These are phyloP conservation scores for Rhododendron kiyosumense DNA, from an alignment of 148 eudicot species.

Conservation along the genomic window DNA sequence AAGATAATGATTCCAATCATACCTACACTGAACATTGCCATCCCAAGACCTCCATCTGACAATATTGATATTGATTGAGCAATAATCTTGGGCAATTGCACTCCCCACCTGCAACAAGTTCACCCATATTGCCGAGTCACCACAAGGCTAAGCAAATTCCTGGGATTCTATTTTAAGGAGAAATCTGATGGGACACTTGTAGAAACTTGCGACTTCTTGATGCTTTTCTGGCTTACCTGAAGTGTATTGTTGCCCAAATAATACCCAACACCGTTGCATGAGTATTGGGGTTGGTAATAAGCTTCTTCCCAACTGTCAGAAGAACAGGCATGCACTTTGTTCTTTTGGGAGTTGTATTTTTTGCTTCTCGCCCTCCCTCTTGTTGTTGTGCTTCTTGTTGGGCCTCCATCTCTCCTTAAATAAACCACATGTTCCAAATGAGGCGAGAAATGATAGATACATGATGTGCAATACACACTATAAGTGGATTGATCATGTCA, in stretches of 20 bases:
- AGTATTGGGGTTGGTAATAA: slow-evolving; percentile 41
- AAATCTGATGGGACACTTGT: background rate
- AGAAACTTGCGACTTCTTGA: slow-evolving; percentile 8
- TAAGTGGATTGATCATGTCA: background rate
- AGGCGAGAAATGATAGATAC: background rate
- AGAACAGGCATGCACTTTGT: slow-evolving; percentile 18
- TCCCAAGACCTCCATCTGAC: slow-evolving; percentile 54
- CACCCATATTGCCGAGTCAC: background rate
- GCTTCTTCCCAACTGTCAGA: slow-evolving; percentile 35
- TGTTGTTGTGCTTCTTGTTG: slow-evolving; percentile 17
- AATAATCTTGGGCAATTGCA: slow-evolving; percentile 40
- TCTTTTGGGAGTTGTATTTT: slow-evolving; percentile 11
- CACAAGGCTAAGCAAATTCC: background rate
- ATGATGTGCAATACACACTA: background rate
- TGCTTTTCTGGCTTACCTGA: slow-evolving; percentile 29
- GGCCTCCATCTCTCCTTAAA: slow-evolving; percentile 23
- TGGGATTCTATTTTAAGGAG: background rate
- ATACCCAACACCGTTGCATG: slow-evolving; percentile 36
- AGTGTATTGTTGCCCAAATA: slow-evolving; percentile 43
- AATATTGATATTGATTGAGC: slow-evolving; percentile 36
- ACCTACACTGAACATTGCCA: slow-evolving; percentile 73
- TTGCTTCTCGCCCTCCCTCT: slow-evolving; percentile 13
- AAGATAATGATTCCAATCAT: background rate
- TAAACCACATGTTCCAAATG: background rate
- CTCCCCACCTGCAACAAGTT: slow-evolving; percentile 30